Percentiles rank a stretch among this genome's conserved stretches.
Conservation (phyloP, 768 basidiomycete genomes). For the Grammothele lineata region DNA sequence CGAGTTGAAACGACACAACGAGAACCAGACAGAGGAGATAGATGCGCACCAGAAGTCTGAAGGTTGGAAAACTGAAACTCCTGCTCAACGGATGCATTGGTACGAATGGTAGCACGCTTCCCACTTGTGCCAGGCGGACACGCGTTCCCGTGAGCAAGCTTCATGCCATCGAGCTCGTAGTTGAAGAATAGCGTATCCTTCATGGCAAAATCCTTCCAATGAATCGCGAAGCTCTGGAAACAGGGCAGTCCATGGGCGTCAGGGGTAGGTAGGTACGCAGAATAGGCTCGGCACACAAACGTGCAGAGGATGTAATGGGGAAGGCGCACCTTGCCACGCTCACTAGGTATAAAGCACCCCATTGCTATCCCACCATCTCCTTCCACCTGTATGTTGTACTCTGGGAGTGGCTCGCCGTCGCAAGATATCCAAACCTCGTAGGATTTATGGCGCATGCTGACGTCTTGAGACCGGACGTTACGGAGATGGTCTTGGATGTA, state of each 20-base stretch:
- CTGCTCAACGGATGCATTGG: neutral
- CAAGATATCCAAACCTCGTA: conserved; percentile 6
- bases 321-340: conserved; percentile 12
- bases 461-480: too few relatives aligned
- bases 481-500: too few relatives aligned
- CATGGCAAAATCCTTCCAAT: neutral
- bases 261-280: neutral
- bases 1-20: too few relatives aligned
- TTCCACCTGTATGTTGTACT: conserved; percentile 3
- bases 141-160: neutral
- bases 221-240: neutral
- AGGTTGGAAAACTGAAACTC: neutral
- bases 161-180: neutral
- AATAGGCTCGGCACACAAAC: too few relatives aligned
- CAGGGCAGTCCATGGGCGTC: neutral
- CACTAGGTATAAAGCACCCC: conserved; percentile 12
- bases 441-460: conserved; percentile 2
- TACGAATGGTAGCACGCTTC: neutral
- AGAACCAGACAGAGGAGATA: neutral
- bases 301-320: neutral
- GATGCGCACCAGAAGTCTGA: neutral
- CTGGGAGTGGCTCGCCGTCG: neutral
- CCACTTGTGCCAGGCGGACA: neutral
- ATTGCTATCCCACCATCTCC: neutral
- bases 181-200: neutral